Evolutionary conservation across 345 rosid genomes (phyloP).

Genomic region (Ceriops decandra): DNA sequence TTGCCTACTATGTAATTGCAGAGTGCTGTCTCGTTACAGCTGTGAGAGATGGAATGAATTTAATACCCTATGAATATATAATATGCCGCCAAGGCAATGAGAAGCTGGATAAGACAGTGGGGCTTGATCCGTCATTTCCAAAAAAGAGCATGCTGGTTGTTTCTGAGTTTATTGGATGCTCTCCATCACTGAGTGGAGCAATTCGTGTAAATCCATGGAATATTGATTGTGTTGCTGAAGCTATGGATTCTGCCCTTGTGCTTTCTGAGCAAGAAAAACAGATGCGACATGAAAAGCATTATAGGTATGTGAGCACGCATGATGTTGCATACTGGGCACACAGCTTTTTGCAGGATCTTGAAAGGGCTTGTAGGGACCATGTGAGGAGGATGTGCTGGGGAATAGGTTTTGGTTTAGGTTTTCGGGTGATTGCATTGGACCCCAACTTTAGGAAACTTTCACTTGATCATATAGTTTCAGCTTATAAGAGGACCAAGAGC

Average conservation of each 20-base stretch:
- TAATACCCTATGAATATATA: slow-evolving; percentile 85
- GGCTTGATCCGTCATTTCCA: slow-evolving; percentile 36
- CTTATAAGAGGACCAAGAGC: slow-evolving; percentile 75
- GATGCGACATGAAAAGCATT: slow-evolving; percentile 88
- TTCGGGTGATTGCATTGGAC: slow-evolving; percentile 84
- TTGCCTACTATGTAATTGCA: slow-evolving; percentile 85
- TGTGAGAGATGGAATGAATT: slow-evolving; percentile 95
- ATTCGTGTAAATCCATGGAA: slow-evolving; percentile 96
- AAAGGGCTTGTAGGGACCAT: slow-evolving; percentile 82
- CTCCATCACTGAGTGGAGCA: slow-evolving; percentile 88
- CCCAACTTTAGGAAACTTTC: slow-evolving; percentile 86
- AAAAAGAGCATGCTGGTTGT: slow-evolving; percentile 93
- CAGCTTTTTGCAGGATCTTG: slow-evolving; percentile 93
- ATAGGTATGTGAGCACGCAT: slow-evolving; percentile 84
- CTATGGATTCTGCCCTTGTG: slow-evolving; percentile 72
- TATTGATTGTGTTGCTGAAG: slow-evolving; percentile 80
- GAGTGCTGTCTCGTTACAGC: slow-evolving; percentile 96
- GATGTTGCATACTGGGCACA: slow-evolving; percentile 95
- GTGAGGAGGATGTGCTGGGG: slow-evolving; percentile 87
- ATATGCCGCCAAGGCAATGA: slow-evolving; percentile 80
- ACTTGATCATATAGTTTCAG: slow-evolving; percentile 81
- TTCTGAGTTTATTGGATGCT: slow-evolving; percentile 90
- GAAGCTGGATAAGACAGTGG: slow-evolving; percentile 53
- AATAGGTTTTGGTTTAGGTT: slow-evolving; percentile 88
- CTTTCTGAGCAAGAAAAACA: slow-evolving; percentile 75